Base-by-base conservation (phyloP, 257 asterid species). In the Solanum corneliomulleri region DNA sequence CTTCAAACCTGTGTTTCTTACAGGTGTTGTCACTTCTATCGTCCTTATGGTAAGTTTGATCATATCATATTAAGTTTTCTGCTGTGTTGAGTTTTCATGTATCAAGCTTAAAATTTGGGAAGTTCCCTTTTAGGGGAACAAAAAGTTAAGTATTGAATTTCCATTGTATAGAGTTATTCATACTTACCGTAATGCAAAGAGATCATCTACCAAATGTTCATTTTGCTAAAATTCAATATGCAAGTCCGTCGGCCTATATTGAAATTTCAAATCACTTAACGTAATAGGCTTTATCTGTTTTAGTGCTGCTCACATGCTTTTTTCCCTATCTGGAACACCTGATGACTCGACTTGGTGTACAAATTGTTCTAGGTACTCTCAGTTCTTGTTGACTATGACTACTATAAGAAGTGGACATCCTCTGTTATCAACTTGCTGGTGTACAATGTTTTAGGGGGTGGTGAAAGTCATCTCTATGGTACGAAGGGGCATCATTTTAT, bases 381-480 rank as follows among this genome's bases (percentile, higher is more conserved):
- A 10, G 88, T 92, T 86, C 64, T 89, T 87, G 98, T 94, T 88
- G 99, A 97, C 93, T 86, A 94, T 91, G 13, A 86, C 90, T 96
- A 93, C 94, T 97, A 97, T 21, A 91, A 92, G 72, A 96, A 89
- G 94, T 94, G 99, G 98, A 94, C 99, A 58, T 97, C 99, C 68
- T 96, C 99, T 33, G 91, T 96, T 91, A 87, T 97, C 93, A 97
- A 97, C 92, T 91, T 97, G 88, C 87, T 95, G 94, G 83, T 92
- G 56, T 97, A 97, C 90, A 97, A 97, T 87, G 98, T 95, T 89
- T 82, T 93, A 81, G 98, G 99, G 44, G 99, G 99, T 86, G 99
- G 99, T 68, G 98, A 97, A 93, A 97, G 99, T 88, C 98, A 97
- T 89, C 90, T 97, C 89, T 97, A 96, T 83, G 99, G 99, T 75